Conservation (phyloP, 352 stramenopile genomes). For the Phytophthora aleatoria region DNA sequence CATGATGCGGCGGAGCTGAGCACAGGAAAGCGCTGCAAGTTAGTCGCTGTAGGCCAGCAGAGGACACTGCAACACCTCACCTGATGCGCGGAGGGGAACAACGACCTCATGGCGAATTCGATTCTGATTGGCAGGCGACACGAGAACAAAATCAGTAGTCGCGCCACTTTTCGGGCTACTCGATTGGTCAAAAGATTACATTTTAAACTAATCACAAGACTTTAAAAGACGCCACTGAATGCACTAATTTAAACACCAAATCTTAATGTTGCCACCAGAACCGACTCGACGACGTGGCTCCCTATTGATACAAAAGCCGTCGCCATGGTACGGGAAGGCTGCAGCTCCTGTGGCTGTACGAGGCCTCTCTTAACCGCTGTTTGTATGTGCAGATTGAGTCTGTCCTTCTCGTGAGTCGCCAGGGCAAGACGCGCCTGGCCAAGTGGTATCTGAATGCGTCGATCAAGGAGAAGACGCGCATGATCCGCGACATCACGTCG, state of each 20-base stretch:
- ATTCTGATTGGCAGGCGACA: slow-evolving; percentile 36
- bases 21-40: not conserved
- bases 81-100: slow-evolving; percentile 9
- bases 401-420: slow-evolving; percentile 89
- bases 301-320: slow-evolving; percentile 1
- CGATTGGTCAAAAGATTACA: not conserved
- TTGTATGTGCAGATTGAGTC: slow-evolving; percentile 77
- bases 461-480: slow-evolving; percentile 86
- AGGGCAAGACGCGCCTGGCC: slow-evolving; percentile 91
- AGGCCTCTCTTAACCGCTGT: not conserved
- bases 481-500: slow-evolving; percentile 89
- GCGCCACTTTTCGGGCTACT: not conserved
- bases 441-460: slow-evolving; percentile 90
- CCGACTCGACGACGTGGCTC: slow-evolving; percentile 16
- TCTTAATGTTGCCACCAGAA: not conserved
- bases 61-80: slow-evolving; percentile 8
- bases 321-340: slow-evolving; percentile 20
- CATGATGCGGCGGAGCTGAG: slow-evolving; percentile 37
- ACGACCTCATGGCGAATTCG: slow-evolving; percentile 8
- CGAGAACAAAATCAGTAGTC: not conserved
- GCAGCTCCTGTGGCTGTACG: not conserved
- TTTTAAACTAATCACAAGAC: not conserved
- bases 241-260: not conserved
- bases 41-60: not conserved
- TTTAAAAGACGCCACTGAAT: not conserved